Evolutionary conservation across 2,329 filamentous ascomycete genomes (phyloP).

Genomic region (Ophiostoma ulmi): DNA sequence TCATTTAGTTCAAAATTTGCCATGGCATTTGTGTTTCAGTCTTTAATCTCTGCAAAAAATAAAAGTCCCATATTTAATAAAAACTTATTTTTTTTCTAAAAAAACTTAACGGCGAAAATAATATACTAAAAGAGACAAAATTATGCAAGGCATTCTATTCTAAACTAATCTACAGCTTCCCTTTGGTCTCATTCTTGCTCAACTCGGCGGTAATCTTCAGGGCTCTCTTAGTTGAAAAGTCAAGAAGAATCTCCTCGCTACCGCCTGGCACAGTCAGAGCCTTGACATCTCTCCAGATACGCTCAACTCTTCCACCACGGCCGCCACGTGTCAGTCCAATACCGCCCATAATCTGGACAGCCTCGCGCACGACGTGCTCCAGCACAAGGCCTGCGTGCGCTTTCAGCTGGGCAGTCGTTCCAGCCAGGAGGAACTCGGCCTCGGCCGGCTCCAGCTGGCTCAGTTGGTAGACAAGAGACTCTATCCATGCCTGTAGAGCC

Average conservation of each 20-base stretch:
- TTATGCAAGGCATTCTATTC: too few species aligned
- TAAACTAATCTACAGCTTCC: background rate
- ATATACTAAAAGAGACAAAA: too few species aligned
- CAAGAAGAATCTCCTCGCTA: background rate
- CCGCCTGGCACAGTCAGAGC: background rate
- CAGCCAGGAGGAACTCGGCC: background rate
- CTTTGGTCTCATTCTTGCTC: background rate
- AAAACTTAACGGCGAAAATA: too few species aligned
- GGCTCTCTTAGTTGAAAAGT: background rate
- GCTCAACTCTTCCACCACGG: background rate
- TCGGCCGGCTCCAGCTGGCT: background rate
- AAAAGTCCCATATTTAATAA: too few species aligned
- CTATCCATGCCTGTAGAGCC: background rate
- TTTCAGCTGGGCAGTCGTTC: background rate
- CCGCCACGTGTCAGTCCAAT: background rate
- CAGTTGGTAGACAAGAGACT: background rate
- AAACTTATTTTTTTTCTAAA: too few species aligned
- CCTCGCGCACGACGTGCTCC: background rate
- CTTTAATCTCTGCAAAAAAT: too few species aligned
- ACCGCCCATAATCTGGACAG: background rate
- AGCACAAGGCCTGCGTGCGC: background rate
- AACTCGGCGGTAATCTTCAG: background rate
- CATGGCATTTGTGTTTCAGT: too few species aligned
- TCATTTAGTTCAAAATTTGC: too few species aligned
- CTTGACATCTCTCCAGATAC: conserved; percentile 2